Evolutionary conservation across 2,329 filamentous ascomycete genomes (phyloP).

Genomic region (Dactylellina sp.): DNA sequence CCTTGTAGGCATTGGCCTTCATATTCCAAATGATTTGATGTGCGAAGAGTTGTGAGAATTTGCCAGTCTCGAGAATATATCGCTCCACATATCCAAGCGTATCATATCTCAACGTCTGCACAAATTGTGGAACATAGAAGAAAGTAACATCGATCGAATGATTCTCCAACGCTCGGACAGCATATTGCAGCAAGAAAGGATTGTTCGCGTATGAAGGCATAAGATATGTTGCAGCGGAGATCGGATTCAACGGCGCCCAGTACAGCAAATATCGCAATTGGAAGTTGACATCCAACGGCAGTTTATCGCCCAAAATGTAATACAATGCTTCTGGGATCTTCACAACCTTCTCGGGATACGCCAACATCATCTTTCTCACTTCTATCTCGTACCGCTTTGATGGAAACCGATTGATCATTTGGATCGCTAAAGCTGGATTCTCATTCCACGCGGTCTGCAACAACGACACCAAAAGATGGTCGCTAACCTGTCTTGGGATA

Average conservation of each 20-base stretch:
- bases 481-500: conserved; percentile 63
- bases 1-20: conserved; percentile 98
- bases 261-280: conserved; percentile 91
- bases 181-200: conserved; percentile 93
- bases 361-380: conserved; percentile 81
- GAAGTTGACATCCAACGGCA: conserved; percentile 82
- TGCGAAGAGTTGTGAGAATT: conserved; percentile 97
- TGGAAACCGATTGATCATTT: conserved; percentile 82
- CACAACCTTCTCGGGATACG: conserved; percentile 84
- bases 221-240: conserved; percentile 93
- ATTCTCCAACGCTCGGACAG: conserved; percentile 91
- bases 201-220: conserved; percentile 90
- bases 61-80: conserved; percentile 96
- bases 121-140: conserved; percentile 98
- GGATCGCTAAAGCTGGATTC: conserved; percentile 85
- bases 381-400: conserved; percentile 78
- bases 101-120: conserved; percentile 94
- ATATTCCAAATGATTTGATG: conserved; percentile 99
- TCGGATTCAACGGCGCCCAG: conserved; percentile 92
- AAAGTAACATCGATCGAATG: conserved; percentile 98
- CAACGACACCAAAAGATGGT: conserved; percentile 70
- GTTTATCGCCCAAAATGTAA: conserved; percentile 78
- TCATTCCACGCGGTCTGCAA: conserved; percentile 88
- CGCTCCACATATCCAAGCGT: conserved; percentile 91
- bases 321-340: conserved; percentile 84